Percentiles rank a stretch among this genome's conserved stretches.
Conservation (phyloP, 2,329 filamentous ascomycete genomes). For the Diplodia intermedia region DNA sequence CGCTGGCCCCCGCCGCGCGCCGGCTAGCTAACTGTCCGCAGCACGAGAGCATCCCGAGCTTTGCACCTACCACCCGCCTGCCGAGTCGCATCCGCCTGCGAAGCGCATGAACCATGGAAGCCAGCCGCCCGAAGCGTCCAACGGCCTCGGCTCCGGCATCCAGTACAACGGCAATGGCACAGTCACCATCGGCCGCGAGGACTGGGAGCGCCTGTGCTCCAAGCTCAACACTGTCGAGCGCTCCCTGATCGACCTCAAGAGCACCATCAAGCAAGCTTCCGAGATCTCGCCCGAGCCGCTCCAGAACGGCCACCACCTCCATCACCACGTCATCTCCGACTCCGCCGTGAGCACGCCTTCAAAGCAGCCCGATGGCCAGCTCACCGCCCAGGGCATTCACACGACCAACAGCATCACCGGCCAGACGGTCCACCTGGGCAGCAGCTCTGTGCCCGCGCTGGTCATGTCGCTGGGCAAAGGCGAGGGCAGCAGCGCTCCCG, state of each 20-base stretch:
- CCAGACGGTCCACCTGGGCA: slow-evolving; percentile 67
- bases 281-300: slow-evolving; percentile 38
- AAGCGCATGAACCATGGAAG: slow-evolving; percentile 42
- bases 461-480: slow-evolving; percentile 58
- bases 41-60: slow-evolving; percentile 57
- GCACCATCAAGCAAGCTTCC: slow-evolving; percentile 48
- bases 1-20: background rate
- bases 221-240: slow-evolving; percentile 58
- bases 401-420: slow-evolving; percentile 65
- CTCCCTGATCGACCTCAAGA: slow-evolving; percentile 54
- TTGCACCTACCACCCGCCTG: slow-evolving; percentile 53
- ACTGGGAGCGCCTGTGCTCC: slow-evolving; percentile 57
- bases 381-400: slow-evolving; percentile 63
- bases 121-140: slow-evolving; percentile 9
- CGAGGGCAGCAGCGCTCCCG: slow-evolving; percentile 49
- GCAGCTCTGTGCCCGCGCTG: slow-evolving; percentile 67
- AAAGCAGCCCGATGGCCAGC: slow-evolving; percentile 49
- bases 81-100: slow-evolving; percentile 49
- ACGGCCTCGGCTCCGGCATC: slow-evolving; percentile 23
- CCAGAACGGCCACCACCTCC: slow-evolving; percentile 36
- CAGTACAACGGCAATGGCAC: slow-evolving; percentile 46
- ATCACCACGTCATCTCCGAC: slow-evolving; percentile 36
- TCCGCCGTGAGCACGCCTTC: slow-evolving; percentile 44
- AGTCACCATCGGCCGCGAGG: slow-evolving; percentile 50
- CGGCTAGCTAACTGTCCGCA: slow-evolving; percentile 29